These are phyloP conservation scores for Tetracladium maxilliforme DNA, from an alignment of 2,329 filamentous ascomycete species.

Conservation along the genomic window DNA sequence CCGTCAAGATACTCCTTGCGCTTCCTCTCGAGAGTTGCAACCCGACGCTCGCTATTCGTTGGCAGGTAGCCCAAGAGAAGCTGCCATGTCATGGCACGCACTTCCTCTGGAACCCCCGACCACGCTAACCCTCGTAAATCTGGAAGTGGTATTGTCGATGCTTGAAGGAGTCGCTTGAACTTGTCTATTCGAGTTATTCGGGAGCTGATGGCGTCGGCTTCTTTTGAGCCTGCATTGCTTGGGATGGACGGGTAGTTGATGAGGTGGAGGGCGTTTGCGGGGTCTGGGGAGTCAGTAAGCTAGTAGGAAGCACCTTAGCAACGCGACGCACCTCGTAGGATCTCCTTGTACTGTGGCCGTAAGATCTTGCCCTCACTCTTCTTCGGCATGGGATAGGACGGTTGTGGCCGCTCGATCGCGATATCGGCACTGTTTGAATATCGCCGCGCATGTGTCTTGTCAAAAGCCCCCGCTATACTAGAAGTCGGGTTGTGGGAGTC, in stretches of 20 bases:
- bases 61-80: constrained; percentile 88
- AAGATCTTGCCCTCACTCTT: constrained; percentile 91
- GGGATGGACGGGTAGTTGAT: constrained; percentile 75
- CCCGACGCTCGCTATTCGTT: constrained; percentile 86
- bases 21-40: constrained; percentile 82
- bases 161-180: constrained; percentile 90
- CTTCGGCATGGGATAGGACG: constrained; percentile 75
- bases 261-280: constrained; percentile 86
- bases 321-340: constrained; percentile 46
- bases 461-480: constrained; percentile 7
- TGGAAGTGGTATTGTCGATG: constrained; percentile 72
- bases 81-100: constrained; percentile 98
- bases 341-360: constrained; percentile 94
- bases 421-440: constrained; percentile 87
- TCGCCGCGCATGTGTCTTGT: constrained; percentile 29
- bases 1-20: constrained; percentile 94
- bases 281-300: constrained; percentile 29
- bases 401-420: constrained; percentile 71
- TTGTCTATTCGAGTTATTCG: constrained; percentile 93
- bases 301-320: too few species aligned
- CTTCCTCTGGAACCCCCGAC: constrained; percentile 89
- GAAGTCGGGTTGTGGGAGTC: constrained; percentile 5
- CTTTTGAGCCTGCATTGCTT: constrained; percentile 62
- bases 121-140: constrained; percentile 80
- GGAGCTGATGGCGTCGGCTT: constrained; percentile 73